Base-by-base conservation (phyloP, 805 yeast genomes). In the Cyberlindnera mrakii region DNA sequence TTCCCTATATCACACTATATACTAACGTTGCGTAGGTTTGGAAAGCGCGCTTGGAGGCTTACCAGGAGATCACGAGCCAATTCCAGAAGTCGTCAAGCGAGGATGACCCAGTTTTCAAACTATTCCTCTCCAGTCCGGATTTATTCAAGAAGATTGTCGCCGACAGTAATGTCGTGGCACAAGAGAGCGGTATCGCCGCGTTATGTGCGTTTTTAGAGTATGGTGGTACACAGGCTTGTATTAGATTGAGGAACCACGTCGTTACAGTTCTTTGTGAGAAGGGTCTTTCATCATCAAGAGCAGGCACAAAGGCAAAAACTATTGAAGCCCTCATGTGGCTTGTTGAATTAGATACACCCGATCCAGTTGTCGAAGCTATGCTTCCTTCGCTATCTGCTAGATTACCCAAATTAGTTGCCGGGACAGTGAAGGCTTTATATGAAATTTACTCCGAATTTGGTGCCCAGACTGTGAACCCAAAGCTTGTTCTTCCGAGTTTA, bases 141-240 rank as follows among this genome's bases (percentile, higher is more conserved):
- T 41, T 73, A 3, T 67, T 81, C 54, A 79, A 75, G 51, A 69
- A 70, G 50, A 72, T 82, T 33, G 80, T 85, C 7, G 70, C 77
- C 3, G 99, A 93, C 59, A 61, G 82, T 29, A 93, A 93, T 58
- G 96, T 89, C 16, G 93, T 84, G 15, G 96, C 98, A 0, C 96
- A 89, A 50, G 98, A 93, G 56, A 67, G 82, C 2, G 98, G 87
- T 5, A 66, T 88, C 17, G 59, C 65, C 3, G 72, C 85, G 7
- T 60, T 87, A 6, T 63, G 64, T 13, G 70, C 77, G 5, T 74
- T 77, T 53, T 63, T 85, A 35, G 75, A 77, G 53, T 74, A 62
- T 54, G 85, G 85, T 2, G 82, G 81, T 0, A 44, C 74, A 0
- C 53, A 58, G 2, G 71, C 59, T 4, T 66, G 73, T 38, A 35